phyloP scores from a whole-genome alignment of 306 rosid genomes.

The Vicia villosa region DNA sequence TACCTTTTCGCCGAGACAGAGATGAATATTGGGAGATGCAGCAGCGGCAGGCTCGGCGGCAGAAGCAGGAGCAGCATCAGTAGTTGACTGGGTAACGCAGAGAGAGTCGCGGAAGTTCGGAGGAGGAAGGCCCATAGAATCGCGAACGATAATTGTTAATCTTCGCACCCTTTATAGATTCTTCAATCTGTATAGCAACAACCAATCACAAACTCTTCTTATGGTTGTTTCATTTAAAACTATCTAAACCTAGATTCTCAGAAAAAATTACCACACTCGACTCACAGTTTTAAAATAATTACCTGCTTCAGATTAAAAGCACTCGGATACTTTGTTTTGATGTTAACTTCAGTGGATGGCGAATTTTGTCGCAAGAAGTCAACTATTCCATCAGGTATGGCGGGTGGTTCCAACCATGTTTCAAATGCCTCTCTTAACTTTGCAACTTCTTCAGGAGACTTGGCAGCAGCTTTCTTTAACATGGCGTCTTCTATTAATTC shows the following conservation, averaged over 20 bases:
- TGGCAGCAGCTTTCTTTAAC: not conserved
- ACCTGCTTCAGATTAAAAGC: not conserved
- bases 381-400: not conserved
- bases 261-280: not conserved
- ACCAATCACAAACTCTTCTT: not conserved
- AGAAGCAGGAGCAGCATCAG: not conserved
- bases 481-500: not conserved
- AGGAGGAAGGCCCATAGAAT: not conserved
- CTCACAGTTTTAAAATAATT: not conserved
- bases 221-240: not conserved
- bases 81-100: not conserved
- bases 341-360: not conserved
- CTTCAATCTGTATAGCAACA: not conserved
- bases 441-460: not conserved
- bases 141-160: not conserved
- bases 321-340: not conserved
- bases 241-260: not conserved
- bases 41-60: too few species aligned
- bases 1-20: too few species aligned
- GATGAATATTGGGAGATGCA: too few species aligned
- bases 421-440: not conserved
- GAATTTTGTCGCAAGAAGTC: conserved; percentile 2
- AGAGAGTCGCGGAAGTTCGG: too few species aligned
- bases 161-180: not conserved
- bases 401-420: not conserved